Evolutionary conservation across 805 yeast species (phyloP), one percentile per base, ranked within the genome.

Genomic region (Yamadazyma insecticola): DNA sequence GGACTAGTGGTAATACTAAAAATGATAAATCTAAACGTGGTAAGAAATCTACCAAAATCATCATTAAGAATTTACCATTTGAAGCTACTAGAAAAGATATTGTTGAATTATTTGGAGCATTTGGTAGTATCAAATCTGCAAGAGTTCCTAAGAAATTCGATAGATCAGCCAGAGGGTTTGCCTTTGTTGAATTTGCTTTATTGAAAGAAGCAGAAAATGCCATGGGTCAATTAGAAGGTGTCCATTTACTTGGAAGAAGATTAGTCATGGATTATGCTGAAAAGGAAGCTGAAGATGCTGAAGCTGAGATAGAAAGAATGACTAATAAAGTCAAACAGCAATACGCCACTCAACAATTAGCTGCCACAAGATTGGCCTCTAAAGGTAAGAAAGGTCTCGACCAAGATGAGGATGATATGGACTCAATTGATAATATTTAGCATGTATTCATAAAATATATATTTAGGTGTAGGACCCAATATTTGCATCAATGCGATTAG

Each of bases 141-240:
- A 78, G 98, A 52, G 90, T 92, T 29, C 98, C 98, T 19, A 83
- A 84, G 75, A 92, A 92, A 57, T 89, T 90, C 65, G 95, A 92
- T 70, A 84, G 82, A 53, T 74, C 87, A 22, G 95, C 97, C 9
- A 78, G 98, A 55, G 98, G 98, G 54, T 92, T 92, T 67, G 98
- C 97, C 0, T 92, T 92, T 57, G 96, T 94, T 27, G 98, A 92
- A 60, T 92, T 83, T 53, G 67, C 83, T 8, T 65, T 92, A 24
- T 72, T 85, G 14, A 60, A 86, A 55, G 98, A 92, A 58, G 97
- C 98, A 1, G 95, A 83, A 53, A 77, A 70, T 51, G 98, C 97
- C 10, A 83, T 92, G 90, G 80, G 81, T 47, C 90, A 89, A 53
- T 72, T 92, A 42, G 83, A 81, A 53, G 98, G 98, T 39, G 96